Evolutionary conservation across 148 eudicot species (phyloP), one percentile per base, ranked within the genome.

Genomic region (Cornus florida): DNA sequence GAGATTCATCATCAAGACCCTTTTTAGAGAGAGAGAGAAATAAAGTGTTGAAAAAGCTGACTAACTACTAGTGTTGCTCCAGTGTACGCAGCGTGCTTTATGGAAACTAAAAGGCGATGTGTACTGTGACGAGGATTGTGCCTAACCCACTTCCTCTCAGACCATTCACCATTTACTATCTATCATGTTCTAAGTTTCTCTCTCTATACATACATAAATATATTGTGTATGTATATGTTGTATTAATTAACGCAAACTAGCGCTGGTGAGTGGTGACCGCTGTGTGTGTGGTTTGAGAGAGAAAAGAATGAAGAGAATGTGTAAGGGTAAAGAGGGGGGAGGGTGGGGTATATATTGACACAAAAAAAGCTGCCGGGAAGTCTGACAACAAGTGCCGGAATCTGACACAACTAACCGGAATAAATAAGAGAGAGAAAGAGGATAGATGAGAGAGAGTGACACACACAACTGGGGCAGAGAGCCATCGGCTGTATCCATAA

Each of bases 401-500:
- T 76, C 82, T 85, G 83, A 84, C 83, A 75, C 77, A 73, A 79
- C 17, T 59, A 72, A 75, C 83, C 78, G 86, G 79, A 75, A 77
- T 77, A 75, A 84, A 76, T 82, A 70, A 48, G 79, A 39, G 69
- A 79, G 78, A 79, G 65, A 60, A 71, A 79, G 69, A 83, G 77
- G 78, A 81, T 56, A 83, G 79, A 62, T 59, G 82, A 32, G 7
- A 11, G 20, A 24, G 41, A 77, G 72, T 67, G 84, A 79, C 72
- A 83, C 79, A 81, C 69, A 73, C 75, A 75, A 70, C 72, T 83
- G 87, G 91, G 88, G 81, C 86, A 84, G 87, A 77, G 84, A 83
- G 84, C 83, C 83, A 72, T 86, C 74, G 83, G 82, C 84, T 81
- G 88, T 83, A 85, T 85, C 89, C 89, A 86, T 79, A 78, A 87